Percentiles rank a stretch among this genome's conserved stretches.
Evolutionary conservation across 2,329 filamentous ascomycete species (phyloP).

Genomic region (Apiospora kogelbergensis): DNA sequence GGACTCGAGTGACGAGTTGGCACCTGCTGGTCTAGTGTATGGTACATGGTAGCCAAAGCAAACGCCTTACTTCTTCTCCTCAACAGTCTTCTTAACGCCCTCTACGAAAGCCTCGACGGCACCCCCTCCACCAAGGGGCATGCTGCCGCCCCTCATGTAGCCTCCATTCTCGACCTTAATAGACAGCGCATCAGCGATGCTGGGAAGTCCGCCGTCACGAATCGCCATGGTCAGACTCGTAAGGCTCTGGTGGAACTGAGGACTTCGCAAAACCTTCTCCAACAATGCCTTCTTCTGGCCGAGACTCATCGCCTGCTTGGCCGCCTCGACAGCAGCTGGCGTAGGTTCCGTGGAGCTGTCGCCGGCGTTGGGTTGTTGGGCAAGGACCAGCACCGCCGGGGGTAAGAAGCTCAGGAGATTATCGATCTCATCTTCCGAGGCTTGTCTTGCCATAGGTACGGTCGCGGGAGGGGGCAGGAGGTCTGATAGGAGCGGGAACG

Average conservation of each 20-base stretch:
- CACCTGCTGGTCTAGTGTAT: background rate
- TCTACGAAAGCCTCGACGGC: conserved; percentile 90
- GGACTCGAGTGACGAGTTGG: background rate
- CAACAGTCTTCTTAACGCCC: conserved; percentile 78
- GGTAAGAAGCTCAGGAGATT: conserved; percentile 77
- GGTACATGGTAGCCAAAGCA: background rate
- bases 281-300: conserved; percentile 80
- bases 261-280: conserved; percentile 79
- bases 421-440: conserved; percentile 68
- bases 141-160: conserved; percentile 71
- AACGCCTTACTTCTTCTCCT: conserved; percentile 46
- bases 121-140: conserved; percentile 84
- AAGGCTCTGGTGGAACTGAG: conserved; percentile 87
- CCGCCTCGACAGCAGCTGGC: conserved; percentile 67
- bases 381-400: conserved; percentile 72
- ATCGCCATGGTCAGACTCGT: conserved; percentile 84
- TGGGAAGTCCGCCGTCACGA: conserved; percentile 86
- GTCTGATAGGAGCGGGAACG: conserved; percentile 83
- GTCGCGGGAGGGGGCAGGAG: conserved; percentile 78
- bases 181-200: conserved; percentile 80
- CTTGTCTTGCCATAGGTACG: conserved; percentile 69
- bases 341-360: conserved; percentile 64
- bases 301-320: conserved; percentile 69
- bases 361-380: conserved; percentile 64
- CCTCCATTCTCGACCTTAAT: conserved; percentile 84